Conservation (phyloP, 2,329 filamentous ascomycete species). For the Neobulgaria alba region DNA sequence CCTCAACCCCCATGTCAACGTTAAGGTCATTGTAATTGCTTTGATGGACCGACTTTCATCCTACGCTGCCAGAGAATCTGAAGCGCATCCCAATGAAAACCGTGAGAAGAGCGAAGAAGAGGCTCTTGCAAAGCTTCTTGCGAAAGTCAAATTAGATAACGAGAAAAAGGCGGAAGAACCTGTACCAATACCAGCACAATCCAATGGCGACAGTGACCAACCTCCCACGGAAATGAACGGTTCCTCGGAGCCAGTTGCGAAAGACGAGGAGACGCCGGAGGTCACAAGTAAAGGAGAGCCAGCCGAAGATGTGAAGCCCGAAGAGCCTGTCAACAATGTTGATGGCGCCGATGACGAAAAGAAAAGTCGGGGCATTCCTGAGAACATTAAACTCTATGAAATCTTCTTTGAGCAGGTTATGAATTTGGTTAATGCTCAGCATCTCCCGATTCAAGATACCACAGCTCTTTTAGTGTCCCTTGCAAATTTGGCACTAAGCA, state of each 20-base stretch:
- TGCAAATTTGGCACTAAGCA: slow-evolving; percentile 86
- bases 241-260: neutral
- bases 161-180: slow-evolving; percentile 31
- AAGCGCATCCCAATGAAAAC: slow-evolving; percentile 60
- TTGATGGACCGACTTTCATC: slow-evolving; percentile 93
- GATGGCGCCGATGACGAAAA: slow-evolving; percentile 31
- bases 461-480: slow-evolving; percentile 91
- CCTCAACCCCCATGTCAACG: slow-evolving; percentile 91
- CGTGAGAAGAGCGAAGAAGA: slow-evolving; percentile 75
- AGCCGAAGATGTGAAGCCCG: slow-evolving; percentile 24
- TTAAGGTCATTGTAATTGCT: slow-evolving; percentile 96
- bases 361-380: slow-evolving; percentile 47
- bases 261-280: slow-evolving; percentile 4
- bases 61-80: slow-evolving; percentile 84
- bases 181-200: slow-evolving; percentile 21
- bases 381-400: slow-evolving; percentile 84
- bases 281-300: slow-evolving; percentile 16
- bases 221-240: slow-evolving; percentile 31
- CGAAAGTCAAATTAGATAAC: slow-evolving; percentile 65
- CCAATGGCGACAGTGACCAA: slow-evolving; percentile 27
- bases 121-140: slow-evolving; percentile 67
- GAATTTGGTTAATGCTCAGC: slow-evolving; percentile 83
- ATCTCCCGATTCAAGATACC: slow-evolving; percentile 87
- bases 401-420: slow-evolving; percentile 96
- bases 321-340: slow-evolving; percentile 17